phyloP scores from a whole-genome alignment of 139 green algal genomes.

The Coccomyxa sp. region DNA sequence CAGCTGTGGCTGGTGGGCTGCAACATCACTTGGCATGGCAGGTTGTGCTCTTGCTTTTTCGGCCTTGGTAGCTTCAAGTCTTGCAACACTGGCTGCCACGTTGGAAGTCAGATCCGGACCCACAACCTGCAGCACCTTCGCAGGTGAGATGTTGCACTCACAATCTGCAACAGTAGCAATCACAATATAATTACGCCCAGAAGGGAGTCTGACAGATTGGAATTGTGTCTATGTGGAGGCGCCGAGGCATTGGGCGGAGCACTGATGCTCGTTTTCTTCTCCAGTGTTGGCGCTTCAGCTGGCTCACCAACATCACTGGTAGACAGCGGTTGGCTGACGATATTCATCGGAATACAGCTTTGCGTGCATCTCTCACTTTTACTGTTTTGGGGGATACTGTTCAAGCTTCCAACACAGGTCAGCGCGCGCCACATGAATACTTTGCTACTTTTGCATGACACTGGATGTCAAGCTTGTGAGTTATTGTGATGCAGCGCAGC shows the following conservation, averaged over 20 bases:
- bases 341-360: not conserved
- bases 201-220: not conserved
- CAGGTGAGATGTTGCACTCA: not conserved
- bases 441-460: too few relatives aligned
- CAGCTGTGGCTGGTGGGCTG: not conserved
- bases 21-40: not conserved
- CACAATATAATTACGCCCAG: not conserved
- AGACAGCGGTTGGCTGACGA: conserved; percentile 20
- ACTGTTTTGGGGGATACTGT: not conserved
- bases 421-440: not conserved
- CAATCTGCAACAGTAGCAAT: not conserved
- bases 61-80: not conserved
- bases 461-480: too few relatives aligned
- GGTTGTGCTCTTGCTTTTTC: not conserved
- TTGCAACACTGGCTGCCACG: not conserved
- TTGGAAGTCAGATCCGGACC: not conserved
- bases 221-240: conserved; percentile 7
- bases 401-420: not conserved
- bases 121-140: not conserved
- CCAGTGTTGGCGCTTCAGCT: conserved; percentile 64
- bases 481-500: too few relatives aligned
- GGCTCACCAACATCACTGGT: conserved; percentile 34
- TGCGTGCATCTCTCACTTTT: not conserved
- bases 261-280: conserved; percentile 77
- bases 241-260: conserved; percentile 32